Base-by-base conservation (phyloP, 2,329 filamentous ascomycete species). In the Fusarium decemcellulare region DNA sequence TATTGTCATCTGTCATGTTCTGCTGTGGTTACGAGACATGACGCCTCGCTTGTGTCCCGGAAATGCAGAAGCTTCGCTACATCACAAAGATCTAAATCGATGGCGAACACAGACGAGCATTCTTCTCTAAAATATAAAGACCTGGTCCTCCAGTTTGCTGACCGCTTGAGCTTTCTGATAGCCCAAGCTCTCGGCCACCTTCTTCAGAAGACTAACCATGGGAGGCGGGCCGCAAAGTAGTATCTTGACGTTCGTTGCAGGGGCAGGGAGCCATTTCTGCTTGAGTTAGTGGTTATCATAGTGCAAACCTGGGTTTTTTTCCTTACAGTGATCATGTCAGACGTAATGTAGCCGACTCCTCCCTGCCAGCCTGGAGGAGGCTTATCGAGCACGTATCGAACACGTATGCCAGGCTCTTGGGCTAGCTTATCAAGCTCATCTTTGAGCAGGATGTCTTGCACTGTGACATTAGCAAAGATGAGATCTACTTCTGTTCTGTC, bases 181-280 rank as follows among this genome's bases (percentile, higher is more conserved):
- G 62, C 96, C 96, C 18, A 98, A 87, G 68, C 89, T 87, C 83
- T 97, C 94, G 52, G 95, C 92, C 7, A 94, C 89, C 88, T 98
- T 98, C 92, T 99, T 99, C 86, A 98, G 92, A 54, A 94, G 95
- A 76, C 92, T 93, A 70, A 98, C 88, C 96, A 99, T 99, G 53
- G 96, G 96, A 61, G 96, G 96, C 61, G 96, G 96, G 58, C 96
- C 96, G 79, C 96, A 99, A 72, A 98, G 87, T 65, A 98, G 87
- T 74, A 99, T 88, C 89, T 98, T 98, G 84, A 97, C 91, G 77
- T 98, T 95, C 62, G 87, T 84, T 59, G 93, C 93, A 18, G 96
- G 90, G 78, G 93, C 90, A 61, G 96, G 94, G 58, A 98, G 88
- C 81, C 87, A 91, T 86, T 93, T 89, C 91, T 93, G 72, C 3